Conservation (phyloP, 495 filamentous ascomycete genomes). For the Extremus antarcticus region DNA sequence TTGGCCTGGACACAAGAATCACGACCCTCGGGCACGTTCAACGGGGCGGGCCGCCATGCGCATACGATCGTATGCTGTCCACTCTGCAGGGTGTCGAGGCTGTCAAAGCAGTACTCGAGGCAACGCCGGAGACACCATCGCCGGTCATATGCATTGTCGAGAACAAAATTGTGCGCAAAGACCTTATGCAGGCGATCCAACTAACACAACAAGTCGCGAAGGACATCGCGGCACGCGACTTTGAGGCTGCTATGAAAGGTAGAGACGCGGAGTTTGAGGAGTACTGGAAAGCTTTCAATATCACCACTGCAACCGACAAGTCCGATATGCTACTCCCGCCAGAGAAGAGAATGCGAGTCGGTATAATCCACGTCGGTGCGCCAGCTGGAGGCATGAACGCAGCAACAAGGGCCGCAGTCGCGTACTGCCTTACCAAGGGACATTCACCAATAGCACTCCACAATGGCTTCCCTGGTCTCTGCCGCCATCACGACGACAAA, state of each 20-base stretch:
- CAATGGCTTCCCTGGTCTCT: constrained; percentile 94
- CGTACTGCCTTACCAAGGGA: constrained; percentile 90
- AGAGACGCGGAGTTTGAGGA: constrained; percentile 92
- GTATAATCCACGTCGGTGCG: constrained; percentile 92
- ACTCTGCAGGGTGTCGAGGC: constrained; percentile 95
- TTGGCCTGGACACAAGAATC: constrained; percentile 81
- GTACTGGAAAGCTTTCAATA: constrained; percentile 79
- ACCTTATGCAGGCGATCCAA: constrained; percentile 76
- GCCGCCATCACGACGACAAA: constrained; percentile 74
- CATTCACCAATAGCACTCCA: constrained; percentile 86
- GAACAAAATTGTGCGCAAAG: constrained; percentile 90
- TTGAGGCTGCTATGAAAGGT: constrained; percentile 70
- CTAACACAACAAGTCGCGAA: constrained; percentile 72
- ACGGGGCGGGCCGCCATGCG: constrained; percentile 79
- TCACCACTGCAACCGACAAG: constrained; percentile 67
- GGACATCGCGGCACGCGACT: constrained; percentile 72
- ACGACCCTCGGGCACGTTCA: constrained; percentile 96
- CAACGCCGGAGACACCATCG: constrained; percentile 77
- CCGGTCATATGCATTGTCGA: constrained; percentile 92
- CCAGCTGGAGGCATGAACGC: constrained; percentile 99
- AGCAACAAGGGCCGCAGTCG: constrained; percentile 84
- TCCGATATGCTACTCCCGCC: constrained; percentile 51
- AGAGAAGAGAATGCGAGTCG: constrained; percentile 82
- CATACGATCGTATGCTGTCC: constrained; percentile 87
- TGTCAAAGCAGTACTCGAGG: constrained; percentile 89